A percentile compares a stretch with the other conserved stretches of the same genome.
Conservation (phyloP, 2,329 filamentous ascomycete species). For the Cytospora chrysosperma region DNA sequence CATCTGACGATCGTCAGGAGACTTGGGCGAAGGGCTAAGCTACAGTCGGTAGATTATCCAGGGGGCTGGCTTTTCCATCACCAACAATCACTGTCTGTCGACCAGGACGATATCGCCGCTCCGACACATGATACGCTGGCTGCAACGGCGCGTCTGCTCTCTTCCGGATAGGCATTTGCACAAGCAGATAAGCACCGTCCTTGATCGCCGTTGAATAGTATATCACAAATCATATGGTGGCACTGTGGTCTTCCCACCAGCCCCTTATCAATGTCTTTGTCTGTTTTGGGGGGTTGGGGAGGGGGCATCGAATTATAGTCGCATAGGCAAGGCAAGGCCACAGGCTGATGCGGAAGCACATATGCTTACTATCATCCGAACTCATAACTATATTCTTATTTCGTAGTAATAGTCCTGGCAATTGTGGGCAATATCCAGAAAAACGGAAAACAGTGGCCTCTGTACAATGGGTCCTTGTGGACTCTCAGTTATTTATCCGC, state of each 20-base stretch:
- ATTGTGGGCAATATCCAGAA: background rate
- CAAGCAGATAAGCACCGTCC: background rate
- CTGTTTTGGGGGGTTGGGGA: too few relatives aligned
- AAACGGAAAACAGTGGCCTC: background rate
- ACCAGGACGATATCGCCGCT: background rate
- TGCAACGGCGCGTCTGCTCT: background rate
- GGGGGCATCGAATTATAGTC: too few relatives aligned
- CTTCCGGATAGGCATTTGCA: background rate
- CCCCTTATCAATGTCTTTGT: too few relatives aligned
- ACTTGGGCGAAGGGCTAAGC: conserved; percentile 3
- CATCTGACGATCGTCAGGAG: conserved; percentile 25
- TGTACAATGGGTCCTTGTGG: background rate
- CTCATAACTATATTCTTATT: background rate
- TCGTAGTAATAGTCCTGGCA: background rate
- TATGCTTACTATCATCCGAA: background rate
- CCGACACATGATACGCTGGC: background rate
- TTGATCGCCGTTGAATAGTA: background rate
- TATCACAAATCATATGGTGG: too few relatives aligned
- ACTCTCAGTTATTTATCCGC: background rate
- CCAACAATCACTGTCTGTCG: background rate
- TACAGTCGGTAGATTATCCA: background rate
- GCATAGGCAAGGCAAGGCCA: too few relatives aligned
- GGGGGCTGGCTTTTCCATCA: conserved; percentile 1
- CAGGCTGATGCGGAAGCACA: background rate
- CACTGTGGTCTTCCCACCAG: too few relatives aligned